Conservation (phyloP, 2,329 filamentous ascomycete genomes). For the Colletotrichum tofieldiae region DNA sequence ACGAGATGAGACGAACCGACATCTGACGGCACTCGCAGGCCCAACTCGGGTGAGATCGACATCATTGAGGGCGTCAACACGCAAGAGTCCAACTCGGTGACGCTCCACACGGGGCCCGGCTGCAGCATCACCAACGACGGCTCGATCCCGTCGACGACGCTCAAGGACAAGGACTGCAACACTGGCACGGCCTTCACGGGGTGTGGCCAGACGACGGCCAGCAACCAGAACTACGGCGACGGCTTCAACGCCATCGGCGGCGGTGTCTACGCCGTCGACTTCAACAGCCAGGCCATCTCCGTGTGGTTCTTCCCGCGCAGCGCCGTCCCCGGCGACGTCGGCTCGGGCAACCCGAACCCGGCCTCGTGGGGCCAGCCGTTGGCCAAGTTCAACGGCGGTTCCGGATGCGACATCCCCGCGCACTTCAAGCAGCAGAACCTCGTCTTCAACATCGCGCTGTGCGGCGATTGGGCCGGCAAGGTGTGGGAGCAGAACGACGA, state of each 20-base stretch:
- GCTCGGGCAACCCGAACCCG: slow-evolving; percentile 73
- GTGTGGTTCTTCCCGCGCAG: slow-evolving; percentile 87
- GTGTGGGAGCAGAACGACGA: slow-evolving; percentile 73
- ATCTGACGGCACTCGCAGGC: slow-evolving; percentile 50
- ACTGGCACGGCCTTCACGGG: slow-evolving; percentile 68
- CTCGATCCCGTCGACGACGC: slow-evolving; percentile 60
- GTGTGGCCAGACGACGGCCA: slow-evolving; percentile 69
- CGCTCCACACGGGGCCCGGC: slow-evolving; percentile 76
- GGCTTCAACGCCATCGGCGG: slow-evolving; percentile 80
- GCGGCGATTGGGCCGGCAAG: slow-evolving; percentile 87
- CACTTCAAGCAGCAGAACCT: slow-evolving; percentile 83
- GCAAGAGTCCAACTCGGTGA: slow-evolving; percentile 72
- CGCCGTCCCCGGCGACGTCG: slow-evolving; percentile 76
- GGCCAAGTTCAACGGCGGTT: slow-evolving; percentile 77
- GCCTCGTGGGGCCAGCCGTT: slow-evolving; percentile 77
- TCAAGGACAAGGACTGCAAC: slow-evolving; percentile 71
- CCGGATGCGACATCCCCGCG: slow-evolving; percentile 78
- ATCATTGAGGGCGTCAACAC: slow-evolving; percentile 85
- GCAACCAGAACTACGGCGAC: slow-evolving; percentile 73
- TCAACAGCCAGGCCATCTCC: slow-evolving; percentile 80
- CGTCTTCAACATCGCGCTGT: slow-evolving; percentile 88
- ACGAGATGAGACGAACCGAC: neutral
- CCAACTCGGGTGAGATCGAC: slow-evolving; percentile 81
- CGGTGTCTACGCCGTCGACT: slow-evolving; percentile 83
- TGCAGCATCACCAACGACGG: slow-evolving; percentile 71